Evolutionary conservation across 257 asterid species (phyloP).

Genomic region (Rehmannia glutinosa): DNA sequence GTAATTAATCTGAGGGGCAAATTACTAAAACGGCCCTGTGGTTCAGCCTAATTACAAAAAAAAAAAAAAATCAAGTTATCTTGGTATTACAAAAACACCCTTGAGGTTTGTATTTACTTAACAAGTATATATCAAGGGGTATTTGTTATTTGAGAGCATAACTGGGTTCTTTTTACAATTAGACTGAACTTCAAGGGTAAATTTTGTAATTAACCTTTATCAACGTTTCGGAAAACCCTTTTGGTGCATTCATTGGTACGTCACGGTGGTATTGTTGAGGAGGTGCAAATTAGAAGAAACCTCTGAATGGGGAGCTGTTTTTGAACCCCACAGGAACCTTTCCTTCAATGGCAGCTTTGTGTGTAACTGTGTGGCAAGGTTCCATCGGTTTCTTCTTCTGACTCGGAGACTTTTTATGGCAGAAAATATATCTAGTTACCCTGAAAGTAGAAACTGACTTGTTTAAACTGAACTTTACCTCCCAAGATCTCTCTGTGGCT

Average conservation of each 20-base stretch:
- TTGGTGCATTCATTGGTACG: too few species aligned
- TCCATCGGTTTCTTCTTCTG: conserved; percentile 49
- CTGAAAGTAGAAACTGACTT: conserved; percentile 22
- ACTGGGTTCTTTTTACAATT: too few species aligned
- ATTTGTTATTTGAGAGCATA: too few species aligned
- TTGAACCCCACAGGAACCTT: conserved; percentile 40
- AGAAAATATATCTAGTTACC: not conserved
- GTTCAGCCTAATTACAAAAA: not conserved
- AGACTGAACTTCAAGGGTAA: not conserved
- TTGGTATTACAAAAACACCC: not conserved
- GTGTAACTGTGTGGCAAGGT: conserved; percentile 29
- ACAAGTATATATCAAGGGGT: too few species aligned
- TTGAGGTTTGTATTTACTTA: too few species aligned
- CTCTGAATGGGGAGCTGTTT: conserved; percentile 25
- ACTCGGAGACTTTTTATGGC: not conserved
- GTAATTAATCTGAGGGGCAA: conserved; percentile 15
- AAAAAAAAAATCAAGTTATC: not conserved
- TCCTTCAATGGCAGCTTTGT: conserved; percentile 14
- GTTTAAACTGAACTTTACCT: not conserved
- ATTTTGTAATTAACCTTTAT: not conserved
- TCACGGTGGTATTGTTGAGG: too few species aligned
- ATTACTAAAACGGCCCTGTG: not conserved
- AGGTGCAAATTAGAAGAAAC: conserved; percentile 41
- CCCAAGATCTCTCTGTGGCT: conserved; percentile 10
- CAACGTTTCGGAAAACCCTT: too few species aligned